phyloP scores from a whole-genome alignment of 495 filamentous ascomycete genomes.

The Rusavskia elegans region DNA sequence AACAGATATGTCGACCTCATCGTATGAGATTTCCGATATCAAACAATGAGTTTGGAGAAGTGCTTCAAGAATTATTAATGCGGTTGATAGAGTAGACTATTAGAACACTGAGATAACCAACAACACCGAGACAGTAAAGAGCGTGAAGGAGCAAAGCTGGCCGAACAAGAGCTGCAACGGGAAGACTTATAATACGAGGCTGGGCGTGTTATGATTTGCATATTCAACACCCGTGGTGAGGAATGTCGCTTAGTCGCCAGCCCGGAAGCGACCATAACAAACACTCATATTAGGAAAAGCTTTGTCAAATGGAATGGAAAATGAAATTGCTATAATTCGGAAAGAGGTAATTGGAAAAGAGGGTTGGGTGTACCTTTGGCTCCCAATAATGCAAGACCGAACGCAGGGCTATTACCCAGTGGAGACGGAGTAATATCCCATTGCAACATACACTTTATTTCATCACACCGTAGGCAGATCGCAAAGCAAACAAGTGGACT shows the following conservation, averaged over 20 bases:
- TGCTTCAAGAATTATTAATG: neutral
- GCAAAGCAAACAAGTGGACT: no score
- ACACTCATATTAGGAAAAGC: slow-evolving; percentile 4
- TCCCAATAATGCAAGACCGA: neutral
- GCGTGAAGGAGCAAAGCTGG: slow-evolving; percentile 13
- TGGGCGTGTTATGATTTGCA: slow-evolving; percentile 11
- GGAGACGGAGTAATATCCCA: no score
- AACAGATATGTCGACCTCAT: neutral
- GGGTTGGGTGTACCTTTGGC: neutral
- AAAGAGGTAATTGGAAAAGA: neutral
- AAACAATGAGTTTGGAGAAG: neutral
- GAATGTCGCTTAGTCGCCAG: slow-evolving; percentile 10
- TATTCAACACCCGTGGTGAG: slow-evolving; percentile 8
- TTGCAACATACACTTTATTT: no score
- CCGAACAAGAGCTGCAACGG: slow-evolving; percentile 1
- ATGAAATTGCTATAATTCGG: neutral
- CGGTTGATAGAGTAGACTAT: neutral
- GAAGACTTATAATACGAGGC: slow-evolving; percentile 13
- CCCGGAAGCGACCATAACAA: slow-evolving; percentile 14
- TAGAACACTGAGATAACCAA: neutral
- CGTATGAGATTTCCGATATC: neutral
- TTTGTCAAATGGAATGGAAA: slow-evolving; percentile 6
- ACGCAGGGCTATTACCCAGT: neutral
- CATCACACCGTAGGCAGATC: no score
- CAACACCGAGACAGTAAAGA: slow-evolving; percentile 7